Evolutionary conservation across 441 rosid genomes (phyloP).

Genomic region (Omphalea diandra): DNA sequence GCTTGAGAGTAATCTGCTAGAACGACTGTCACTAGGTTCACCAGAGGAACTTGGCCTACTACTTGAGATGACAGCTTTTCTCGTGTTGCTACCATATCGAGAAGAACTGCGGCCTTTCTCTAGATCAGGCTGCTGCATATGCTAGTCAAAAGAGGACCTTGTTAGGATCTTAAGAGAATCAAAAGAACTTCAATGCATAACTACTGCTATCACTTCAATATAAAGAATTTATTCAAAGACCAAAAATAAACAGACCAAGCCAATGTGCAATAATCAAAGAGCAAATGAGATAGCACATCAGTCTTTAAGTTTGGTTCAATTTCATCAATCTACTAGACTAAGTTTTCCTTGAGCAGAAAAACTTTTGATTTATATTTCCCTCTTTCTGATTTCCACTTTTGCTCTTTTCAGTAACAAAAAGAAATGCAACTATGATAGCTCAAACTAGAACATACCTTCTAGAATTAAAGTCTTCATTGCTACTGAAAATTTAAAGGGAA

Average conservation of each 20-base stretch:
- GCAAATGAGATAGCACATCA: neutral
- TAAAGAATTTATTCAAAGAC: conserved; percentile 1
- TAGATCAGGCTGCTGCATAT: conserved; percentile 56
- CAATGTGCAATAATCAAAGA: neutral
- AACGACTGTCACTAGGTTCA: conserved; percentile 59
- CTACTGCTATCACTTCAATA: neutral
- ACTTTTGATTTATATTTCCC: neutral
- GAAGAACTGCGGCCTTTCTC: conserved; percentile 71
- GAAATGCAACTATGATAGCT: neutral
- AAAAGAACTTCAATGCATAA: neutral
- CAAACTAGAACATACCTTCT: neutral
- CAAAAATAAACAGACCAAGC: neutral
- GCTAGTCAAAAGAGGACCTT: conserved; percentile 5
- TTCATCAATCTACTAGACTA: no score
- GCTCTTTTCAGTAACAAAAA: conserved; percentile 5
- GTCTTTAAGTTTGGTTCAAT: no score
- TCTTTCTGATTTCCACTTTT: neutral
- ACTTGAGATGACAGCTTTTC: conserved; percentile 55
- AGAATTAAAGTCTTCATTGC: neutral
- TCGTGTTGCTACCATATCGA: conserved; percentile 66
- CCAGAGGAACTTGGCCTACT: conserved; percentile 84
- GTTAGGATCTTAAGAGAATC: conserved; percentile 5
- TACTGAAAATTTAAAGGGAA: neutral
- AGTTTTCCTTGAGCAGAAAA: no score
- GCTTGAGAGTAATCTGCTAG: conserved; percentile 57